Conservation (phyloP, 108 stramenopile species). For the Cylindrotheca closterium region DNA sequence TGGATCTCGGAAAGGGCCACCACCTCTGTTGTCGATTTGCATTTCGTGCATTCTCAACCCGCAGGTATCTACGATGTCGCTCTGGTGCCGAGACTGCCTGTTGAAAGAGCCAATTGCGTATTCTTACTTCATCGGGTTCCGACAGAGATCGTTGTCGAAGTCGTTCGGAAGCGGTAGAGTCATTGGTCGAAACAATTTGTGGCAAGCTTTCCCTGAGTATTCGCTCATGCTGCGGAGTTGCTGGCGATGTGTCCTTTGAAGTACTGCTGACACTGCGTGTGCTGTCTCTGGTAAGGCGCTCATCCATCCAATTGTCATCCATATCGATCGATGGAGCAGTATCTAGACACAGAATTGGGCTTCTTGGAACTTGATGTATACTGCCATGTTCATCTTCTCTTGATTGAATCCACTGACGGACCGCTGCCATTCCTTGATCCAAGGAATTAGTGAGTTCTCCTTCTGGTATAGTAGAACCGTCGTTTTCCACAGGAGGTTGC, state of each 20-base stretch:
- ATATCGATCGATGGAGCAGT: not conserved
- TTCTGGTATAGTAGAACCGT: too few species aligned
- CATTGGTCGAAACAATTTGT: not conserved
- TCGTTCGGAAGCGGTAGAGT: not conserved
- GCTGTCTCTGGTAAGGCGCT: not conserved
- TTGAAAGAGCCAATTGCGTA: conserved; percentile 18
- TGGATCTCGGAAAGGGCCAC: not conserved
- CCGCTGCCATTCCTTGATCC: conserved; percentile 64
- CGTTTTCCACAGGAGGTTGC: too few species aligned
- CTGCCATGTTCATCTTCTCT: too few species aligned
- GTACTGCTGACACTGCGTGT: not conserved
- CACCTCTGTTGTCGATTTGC: not conserved
- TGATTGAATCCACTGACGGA: conserved; percentile 56
- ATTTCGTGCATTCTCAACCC: not conserved
- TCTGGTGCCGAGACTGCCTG: conserved; percentile 5
- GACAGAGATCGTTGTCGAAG: conserved; percentile 21
- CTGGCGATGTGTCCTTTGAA: not conserved
- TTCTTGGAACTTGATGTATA: not conserved
- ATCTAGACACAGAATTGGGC: not conserved
- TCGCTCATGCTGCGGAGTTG: not conserved
- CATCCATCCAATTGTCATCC: not conserved
- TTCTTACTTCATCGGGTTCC: conserved; percentile 22
- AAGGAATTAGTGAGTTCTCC: conserved; percentile 29
- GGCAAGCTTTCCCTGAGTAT: not conserved
- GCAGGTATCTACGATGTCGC: not conserved